Conservation (phyloP, 2,329 filamentous ascomycete species). For the Cladosporium oxysporum region DNA sequence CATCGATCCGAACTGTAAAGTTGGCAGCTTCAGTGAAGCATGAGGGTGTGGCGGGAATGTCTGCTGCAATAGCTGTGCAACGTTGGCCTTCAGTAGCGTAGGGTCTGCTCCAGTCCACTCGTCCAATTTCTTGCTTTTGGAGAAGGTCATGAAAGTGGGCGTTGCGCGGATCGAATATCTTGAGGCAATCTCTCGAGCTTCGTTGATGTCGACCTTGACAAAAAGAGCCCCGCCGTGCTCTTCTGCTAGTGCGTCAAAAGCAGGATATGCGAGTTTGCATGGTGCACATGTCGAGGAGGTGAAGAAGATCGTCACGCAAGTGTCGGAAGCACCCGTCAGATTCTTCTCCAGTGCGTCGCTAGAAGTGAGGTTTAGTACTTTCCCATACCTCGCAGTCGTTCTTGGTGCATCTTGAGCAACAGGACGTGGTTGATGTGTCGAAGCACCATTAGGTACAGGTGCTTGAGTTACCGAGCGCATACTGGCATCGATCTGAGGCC, state of each 20-base stretch:
- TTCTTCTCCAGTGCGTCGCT: conserved; percentile 62
- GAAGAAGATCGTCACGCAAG: conserved; percentile 85
- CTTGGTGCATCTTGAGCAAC: conserved; percentile 3
- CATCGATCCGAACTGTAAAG: conserved; percentile 62
- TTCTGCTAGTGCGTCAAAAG: conserved; percentile 76
- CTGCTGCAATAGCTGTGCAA: conserved; percentile 73
- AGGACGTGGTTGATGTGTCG: conserved; percentile 23
- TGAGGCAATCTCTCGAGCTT: conserved; percentile 60
- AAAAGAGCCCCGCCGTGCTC: conserved; percentile 70
- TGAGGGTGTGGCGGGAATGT: conserved; percentile 77
- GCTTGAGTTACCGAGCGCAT: conserved; percentile 65
- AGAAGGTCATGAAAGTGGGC: conserved; percentile 85
- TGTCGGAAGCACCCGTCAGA: conserved; percentile 60
- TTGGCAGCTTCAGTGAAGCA: conserved; percentile 68
- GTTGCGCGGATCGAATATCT: conserved; percentile 73
- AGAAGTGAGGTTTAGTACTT: conserved; percentile 63
- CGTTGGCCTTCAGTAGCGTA: conserved; percentile 66
- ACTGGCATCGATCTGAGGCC: conserved; percentile 69
- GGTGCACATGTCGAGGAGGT: conserved; percentile 84
- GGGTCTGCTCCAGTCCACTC: conserved; percentile 79
- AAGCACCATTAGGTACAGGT: conserved; percentile 45
- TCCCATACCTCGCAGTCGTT: conserved; percentile 36
- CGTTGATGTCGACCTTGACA: conserved; percentile 79
- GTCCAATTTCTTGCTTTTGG: conserved; percentile 73
- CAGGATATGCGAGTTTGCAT: conserved; percentile 79